Base-by-base conservation (phyloP, 176 grass and related monocot genomes). In the Echinochloa phyllopogon region DNA sequence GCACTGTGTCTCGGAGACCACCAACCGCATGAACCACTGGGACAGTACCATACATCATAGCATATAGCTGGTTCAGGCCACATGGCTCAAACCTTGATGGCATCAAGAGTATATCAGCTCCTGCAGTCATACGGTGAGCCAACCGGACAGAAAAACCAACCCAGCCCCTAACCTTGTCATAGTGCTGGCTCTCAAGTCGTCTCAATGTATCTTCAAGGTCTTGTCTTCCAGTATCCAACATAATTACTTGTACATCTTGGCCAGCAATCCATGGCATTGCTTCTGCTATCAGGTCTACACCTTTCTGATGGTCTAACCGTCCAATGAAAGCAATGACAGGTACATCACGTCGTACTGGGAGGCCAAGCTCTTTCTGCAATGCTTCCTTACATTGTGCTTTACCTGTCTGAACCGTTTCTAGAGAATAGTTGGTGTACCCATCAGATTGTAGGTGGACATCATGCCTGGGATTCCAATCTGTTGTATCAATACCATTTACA, bases 1-100 rank as follows among this genome's bases (percentile, higher is more conserved):
- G 71, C 3, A 96, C 91, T 4, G 93, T 96, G 73, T 99, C 96
- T 60, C 86, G 85, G 77, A 99, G 91, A 61, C 91, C 96, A 53
- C 96, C 93, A n/a, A 99, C 96, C 0, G 91, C 91, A 86, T 99
- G 96, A 66, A 99, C 96, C 12, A 98, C 96, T 1, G 96, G 96
- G 48, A 98, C 58, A 37, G 96, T 98, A 36, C 96, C 96, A 15
- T 96, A 98, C 93, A 98, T 98, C 93, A 99, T 92, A 62, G 91
- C 96, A 84, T 96, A 92, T 37, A 96, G 88, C 86, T 94, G 96
- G 79, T 96, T 99, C 83, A 96, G 45, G 17, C 96, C 96, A 17
- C 96, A 99, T 44, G 93, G 93, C 77, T 99, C 96, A 48, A 94
- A 99, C 48, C 93, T 91, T 55, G 96, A 98, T 4, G 96, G 96